Conservation (phyloP, 495 filamentous ascomycete genomes). For the Xylaria longipes region DNA sequence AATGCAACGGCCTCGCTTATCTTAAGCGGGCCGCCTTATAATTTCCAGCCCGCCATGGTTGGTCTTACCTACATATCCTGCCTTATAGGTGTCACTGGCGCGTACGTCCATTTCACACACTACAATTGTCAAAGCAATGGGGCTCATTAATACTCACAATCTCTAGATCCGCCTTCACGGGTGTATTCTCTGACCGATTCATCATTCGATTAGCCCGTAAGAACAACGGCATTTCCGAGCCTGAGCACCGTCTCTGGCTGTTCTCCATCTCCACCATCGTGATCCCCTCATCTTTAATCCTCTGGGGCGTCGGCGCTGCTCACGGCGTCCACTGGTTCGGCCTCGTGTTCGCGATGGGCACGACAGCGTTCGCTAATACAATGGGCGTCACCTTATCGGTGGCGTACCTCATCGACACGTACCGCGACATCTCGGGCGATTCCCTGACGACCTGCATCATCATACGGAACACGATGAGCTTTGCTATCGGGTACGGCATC, state of each 20-base stretch:
- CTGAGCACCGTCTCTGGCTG: conserved; percentile 69
- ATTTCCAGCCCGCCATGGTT: conserved; percentile 64
- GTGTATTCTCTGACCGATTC: conserved; percentile 64
- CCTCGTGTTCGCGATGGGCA: conserved; percentile 66
- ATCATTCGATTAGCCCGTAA: conserved; percentile 63
- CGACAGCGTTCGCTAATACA: conserved; percentile 63
- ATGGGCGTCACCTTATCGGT: conserved; percentile 66
- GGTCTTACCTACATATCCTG: conserved; percentile 67
- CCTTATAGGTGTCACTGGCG: conserved; percentile 60
- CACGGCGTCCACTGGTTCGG: conserved; percentile 68
- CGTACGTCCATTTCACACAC: conserved; percentile 39
- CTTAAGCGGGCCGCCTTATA: conserved; percentile 62
- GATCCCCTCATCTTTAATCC: conserved; percentile 62
- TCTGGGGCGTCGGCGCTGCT: conserved; percentile 74
- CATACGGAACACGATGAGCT: conserved; percentile 69
- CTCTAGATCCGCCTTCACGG: conserved; percentile 33
- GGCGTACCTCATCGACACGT: conserved; percentile 69
- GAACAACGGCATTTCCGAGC: conserved; percentile 67
- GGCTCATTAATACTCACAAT: conserved; percentile 2
- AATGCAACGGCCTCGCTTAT: conserved; percentile 70
- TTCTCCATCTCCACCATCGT: conserved; percentile 61
- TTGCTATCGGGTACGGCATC: conserved; percentile 56
- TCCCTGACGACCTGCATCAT: conserved; percentile 69
- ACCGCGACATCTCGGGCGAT: conserved; percentile 67
- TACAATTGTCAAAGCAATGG: background rate